These are phyloP conservation scores for Alternaria triticimaculans DNA, from an alignment of 2,329 filamentous ascomycete genomes.

Conservation along the genomic window DNA sequence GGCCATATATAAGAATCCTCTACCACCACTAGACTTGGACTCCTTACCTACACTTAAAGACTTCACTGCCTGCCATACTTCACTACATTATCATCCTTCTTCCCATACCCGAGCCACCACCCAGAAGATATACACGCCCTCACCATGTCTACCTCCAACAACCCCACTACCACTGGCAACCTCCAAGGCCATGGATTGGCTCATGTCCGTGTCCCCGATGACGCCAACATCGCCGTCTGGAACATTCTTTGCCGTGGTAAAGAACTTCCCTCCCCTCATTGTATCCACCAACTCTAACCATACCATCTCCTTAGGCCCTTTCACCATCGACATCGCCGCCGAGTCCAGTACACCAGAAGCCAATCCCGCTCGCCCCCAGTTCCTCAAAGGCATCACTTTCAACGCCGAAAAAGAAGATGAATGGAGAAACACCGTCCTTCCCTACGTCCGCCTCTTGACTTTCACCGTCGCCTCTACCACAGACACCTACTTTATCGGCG, in stretches of 20 bases:
- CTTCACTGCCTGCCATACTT: not conserved
- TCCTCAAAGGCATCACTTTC: conserved; percentile 14
- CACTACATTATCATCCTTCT: not conserved
- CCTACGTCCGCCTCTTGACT: conserved; percentile 11
- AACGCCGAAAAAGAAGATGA: not conserved
- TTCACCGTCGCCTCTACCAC: conserved; percentile 21
- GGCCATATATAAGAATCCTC: not conserved
- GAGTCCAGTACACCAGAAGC: conserved; percentile 15
- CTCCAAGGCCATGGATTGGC: not conserved
- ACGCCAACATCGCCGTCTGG: not conserved
- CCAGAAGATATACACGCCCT: not conserved
- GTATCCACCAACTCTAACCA: not conserved
- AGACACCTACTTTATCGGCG: conserved; percentile 16
- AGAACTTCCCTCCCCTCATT: not conserved
- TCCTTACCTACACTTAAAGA: not conserved
- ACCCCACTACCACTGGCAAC: not conserved
- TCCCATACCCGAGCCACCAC: too few species aligned
- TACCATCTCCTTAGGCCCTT: conserved; percentile 1
- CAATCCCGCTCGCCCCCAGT: conserved; percentile 13
- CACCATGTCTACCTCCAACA: not conserved
- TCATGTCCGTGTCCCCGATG: not conserved
- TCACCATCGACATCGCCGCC: conserved; percentile 10
- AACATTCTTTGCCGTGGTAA: not conserved
- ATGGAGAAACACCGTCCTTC: conserved; percentile 21
- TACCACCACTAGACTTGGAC: not conserved